Evolutionary conservation across 2,329 filamentous ascomycete species (phyloP).

Genomic region (Calycina marina): DNA sequence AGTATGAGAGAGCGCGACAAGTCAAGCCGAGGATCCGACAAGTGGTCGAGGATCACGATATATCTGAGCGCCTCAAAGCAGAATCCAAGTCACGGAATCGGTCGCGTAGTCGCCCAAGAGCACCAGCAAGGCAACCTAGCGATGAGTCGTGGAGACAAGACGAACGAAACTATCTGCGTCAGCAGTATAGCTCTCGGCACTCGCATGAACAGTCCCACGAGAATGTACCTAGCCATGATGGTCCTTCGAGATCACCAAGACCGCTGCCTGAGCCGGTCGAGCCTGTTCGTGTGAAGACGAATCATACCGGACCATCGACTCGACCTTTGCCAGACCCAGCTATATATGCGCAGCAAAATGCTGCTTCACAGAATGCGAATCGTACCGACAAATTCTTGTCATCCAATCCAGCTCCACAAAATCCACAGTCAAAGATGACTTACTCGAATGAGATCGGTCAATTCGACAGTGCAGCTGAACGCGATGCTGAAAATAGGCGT

Average conservation of each 20-base stretch:
- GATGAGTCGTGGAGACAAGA: constrained; percentile 34
- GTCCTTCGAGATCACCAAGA: constrained; percentile 17
- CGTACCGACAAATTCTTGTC: constrained; percentile 35
- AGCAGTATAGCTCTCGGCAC: constrained; percentile 24
- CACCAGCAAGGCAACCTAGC: constrained; percentile 17
- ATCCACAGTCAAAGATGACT: constrained; percentile 22
- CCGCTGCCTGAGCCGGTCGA: constrained; percentile 20
- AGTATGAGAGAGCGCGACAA: constrained; percentile 45
- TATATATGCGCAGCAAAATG: constrained; percentile 17
- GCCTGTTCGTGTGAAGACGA: constrained; percentile 17
- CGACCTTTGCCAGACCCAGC: constrained; percentile 26
- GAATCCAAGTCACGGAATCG: constrained; percentile 12
- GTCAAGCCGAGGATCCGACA: constrained; percentile 12
- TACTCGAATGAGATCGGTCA: constrained; percentile 28
- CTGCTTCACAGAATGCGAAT: constrained; percentile 17
- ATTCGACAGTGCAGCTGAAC: constrained; percentile 29
- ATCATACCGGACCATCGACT: constrained; percentile 20
- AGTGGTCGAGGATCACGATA: constrained; percentile 18
- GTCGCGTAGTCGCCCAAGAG: constrained; percentile 17
- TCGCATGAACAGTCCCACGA: constrained; percentile 11
- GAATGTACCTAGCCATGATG: constrained; percentile 2
- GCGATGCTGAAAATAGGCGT: constrained; percentile 33
- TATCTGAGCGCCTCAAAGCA: constrained; percentile 17
- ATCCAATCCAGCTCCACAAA: constrained; percentile 30
- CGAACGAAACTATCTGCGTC: constrained; percentile 36